These are phyloP conservation scores for Berkeleyomyces basicola DNA, from an alignment of 2,329 filamentous ascomycete species.

Conservation along the genomic window DNA sequence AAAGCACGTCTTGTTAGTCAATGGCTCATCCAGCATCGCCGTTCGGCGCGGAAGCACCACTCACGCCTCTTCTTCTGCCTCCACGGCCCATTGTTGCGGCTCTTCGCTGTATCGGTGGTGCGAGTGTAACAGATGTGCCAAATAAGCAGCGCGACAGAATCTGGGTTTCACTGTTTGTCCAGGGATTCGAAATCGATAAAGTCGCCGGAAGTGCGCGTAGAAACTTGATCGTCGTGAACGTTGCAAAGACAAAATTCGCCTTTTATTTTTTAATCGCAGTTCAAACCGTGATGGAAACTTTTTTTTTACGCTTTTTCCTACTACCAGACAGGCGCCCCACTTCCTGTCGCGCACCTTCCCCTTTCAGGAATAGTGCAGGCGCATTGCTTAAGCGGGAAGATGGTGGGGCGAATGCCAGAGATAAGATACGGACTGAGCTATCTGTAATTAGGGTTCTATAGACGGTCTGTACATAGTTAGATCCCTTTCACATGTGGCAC, in stretches of 20 bases:
- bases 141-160: neutral
- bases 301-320: neutral
- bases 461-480: neutral
- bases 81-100: conserved; percentile 10
- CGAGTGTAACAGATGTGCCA: neutral
- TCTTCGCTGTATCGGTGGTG: neutral
- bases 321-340: conserved; percentile 1
- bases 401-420: neutral
- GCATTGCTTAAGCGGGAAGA: neutral
- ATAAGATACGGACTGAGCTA: neutral
- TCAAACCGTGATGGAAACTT: neutral
- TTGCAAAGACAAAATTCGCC: neutral
- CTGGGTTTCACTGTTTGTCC: neutral
- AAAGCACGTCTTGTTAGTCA: neutral
- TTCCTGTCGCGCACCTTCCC: neutral
- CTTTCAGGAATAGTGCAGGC: neutral
- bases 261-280: neutral
- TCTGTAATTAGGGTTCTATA: neutral
- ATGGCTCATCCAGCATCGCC: neutral
- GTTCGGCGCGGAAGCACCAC: neutral
- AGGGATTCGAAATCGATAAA: neutral
- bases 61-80: conserved; percentile 14
- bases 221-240: neutral
- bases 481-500: neutral
- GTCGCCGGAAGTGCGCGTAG: neutral